Percentiles rank a stretch among this genome's conserved stretches.
Evolutionary conservation across 805 yeast genomes (phyloP).

Genomic region (Yarrowia keelungensis): DNA sequence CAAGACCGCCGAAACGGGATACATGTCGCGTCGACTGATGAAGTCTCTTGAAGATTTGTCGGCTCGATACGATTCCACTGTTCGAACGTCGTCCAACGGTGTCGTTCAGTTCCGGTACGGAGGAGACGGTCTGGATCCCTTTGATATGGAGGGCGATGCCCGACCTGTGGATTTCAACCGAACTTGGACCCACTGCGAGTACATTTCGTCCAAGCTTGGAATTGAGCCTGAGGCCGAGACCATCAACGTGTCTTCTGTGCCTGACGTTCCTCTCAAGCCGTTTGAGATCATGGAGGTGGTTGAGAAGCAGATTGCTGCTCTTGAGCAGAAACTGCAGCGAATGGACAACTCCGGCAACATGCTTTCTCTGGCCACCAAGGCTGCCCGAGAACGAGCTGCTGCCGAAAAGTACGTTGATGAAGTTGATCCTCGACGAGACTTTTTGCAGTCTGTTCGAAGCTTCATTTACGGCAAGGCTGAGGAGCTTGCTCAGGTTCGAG

Average conservation of each 20-base stretch:
- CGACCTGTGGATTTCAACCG: slow-evolving; percentile 91
- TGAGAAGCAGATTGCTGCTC: slow-evolving; percentile 63
- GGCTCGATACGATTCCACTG: slow-evolving; percentile 90
- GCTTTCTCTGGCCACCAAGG: slow-evolving; percentile 51
- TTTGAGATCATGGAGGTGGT: slow-evolving; percentile 66
- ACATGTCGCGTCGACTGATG: slow-evolving; percentile 98
- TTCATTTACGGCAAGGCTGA: slow-evolving; percentile 66
- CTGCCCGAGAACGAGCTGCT: slow-evolving; percentile 46
- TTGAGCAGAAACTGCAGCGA: slow-evolving; percentile 66
- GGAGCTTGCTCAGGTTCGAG: slow-evolving; percentile 64
- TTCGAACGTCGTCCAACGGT: slow-evolving; percentile 93
- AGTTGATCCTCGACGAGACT: slow-evolving; percentile 84
- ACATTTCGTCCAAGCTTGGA: slow-evolving; percentile 52
- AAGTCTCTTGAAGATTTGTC: slow-evolving; percentile 96
- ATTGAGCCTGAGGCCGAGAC: slow-evolving; percentile 30
- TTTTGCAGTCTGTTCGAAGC: slow-evolving; percentile 75
- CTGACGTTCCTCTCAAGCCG: slow-evolving; percentile 68
- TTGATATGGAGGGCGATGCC: slow-evolving; percentile 99
- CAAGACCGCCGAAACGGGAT: slow-evolving; percentile 98
- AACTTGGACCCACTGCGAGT: slow-evolving; percentile 92
- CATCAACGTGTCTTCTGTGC: slow-evolving; percentile 56
- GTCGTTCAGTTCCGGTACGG: slow-evolving; percentile 98
- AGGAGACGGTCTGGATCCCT: slow-evolving; percentile 97
- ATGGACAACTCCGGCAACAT: slow-evolving; percentile 73
- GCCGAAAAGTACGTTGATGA: slow-evolving; percentile 78